Evolutionary conservation across 257 asterid species (phyloP).

Genomic region (Przewalskia tangutica): DNA sequence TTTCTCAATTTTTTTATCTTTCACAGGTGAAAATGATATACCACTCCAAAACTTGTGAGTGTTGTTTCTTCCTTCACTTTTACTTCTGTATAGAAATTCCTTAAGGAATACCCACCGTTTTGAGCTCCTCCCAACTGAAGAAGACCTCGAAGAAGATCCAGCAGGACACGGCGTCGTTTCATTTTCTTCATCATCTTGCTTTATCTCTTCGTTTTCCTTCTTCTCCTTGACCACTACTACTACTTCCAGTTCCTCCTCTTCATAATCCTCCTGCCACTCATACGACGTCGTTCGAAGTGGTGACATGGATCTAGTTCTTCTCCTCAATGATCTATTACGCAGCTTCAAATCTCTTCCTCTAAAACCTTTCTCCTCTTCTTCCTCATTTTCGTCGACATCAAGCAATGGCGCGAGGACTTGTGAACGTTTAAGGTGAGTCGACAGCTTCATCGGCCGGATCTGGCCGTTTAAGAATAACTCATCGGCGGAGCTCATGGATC

Average conservation of each 20-base stretch:
- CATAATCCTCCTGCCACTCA: conserved; percentile 26
- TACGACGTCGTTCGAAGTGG: conserved; percentile 45
- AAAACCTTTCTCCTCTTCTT: conserved; percentile 15
- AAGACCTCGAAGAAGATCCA: conserved; percentile 53
- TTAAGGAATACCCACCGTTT: conserved; percentile 70
- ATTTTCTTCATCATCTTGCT: conserved; percentile 4
- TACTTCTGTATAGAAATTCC: conserved; percentile 76
- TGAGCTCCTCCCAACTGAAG: conserved; percentile 73
- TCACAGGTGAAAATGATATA: conserved; percentile 50
- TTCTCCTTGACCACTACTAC: neutral
- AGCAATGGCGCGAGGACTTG: conserved; percentile 41
- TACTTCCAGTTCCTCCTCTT: neutral
- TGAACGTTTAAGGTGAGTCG: conserved; percentile 55
- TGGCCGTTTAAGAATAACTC: conserved; percentile 79
- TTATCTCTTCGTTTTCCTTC: neutral
- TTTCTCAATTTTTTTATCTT: conserved; percentile 35
- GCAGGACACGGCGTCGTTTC: conserved; percentile 39
- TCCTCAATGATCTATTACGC: conserved; percentile 53
- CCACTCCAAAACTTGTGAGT: conserved; percentile 63
- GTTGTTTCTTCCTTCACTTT: conserved; percentile 72
- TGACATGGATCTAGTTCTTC: conserved; percentile 91
- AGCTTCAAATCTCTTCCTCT: conserved; percentile 53
- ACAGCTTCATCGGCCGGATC: conserved; percentile 88
- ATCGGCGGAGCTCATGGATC: conserved; percentile 78
- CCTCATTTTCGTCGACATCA: conserved; percentile 39